These are phyloP conservation scores for Rhodotorula mucilaginosa DNA, from an alignment of 1,284 basidiomycete genomes.

Conservation along the genomic window DNA sequence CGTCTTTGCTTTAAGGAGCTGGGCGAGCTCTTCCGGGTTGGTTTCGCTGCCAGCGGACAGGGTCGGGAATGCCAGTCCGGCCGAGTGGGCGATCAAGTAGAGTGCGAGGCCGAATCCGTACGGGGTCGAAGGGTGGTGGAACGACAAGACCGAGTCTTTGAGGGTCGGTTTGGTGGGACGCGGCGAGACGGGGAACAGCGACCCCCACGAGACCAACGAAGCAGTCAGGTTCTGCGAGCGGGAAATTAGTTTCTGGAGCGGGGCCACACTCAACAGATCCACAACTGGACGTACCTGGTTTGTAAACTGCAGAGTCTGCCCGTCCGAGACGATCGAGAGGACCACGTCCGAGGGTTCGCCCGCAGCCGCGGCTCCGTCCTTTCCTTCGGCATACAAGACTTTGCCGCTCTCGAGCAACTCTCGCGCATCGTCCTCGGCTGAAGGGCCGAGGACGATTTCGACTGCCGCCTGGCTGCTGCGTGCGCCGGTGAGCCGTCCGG, in stretches of 20 bases:
- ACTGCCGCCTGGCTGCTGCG: not conserved
- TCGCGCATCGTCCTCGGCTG: slow-evolving; percentile 3
- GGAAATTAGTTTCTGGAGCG: not conserved
- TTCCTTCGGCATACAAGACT: not conserved
- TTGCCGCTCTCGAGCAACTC: slow-evolving; percentile 30
- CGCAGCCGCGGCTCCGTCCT: not conserved
- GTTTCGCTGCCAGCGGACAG: slow-evolving; percentile 4
- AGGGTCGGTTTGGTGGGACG: slow-evolving; percentile 21
- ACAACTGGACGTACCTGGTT: slow-evolving; percentile 17
- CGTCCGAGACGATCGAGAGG: slow-evolving; percentile 30
- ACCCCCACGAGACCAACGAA: slow-evolving; percentile 33
- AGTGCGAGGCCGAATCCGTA: slow-evolving; percentile 38
- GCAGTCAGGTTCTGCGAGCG: slow-evolving; percentile 32
- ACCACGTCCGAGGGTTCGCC: slow-evolving; percentile 23
- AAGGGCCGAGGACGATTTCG: not conserved
- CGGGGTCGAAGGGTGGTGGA: slow-evolving; percentile 37
- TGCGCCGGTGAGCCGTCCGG: slow-evolving; percentile 6
- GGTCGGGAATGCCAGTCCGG: slow-evolving; percentile 21
- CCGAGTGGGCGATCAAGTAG: slow-evolving; percentile 23
- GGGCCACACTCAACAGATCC: no score
- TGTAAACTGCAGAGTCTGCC: slow-evolving; percentile 20
- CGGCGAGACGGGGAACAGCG: slow-evolving; percentile 34
- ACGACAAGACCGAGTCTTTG: slow-evolving; percentile 23
- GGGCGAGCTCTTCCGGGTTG: slow-evolving; percentile 1
- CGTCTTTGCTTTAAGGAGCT: slow-evolving; percentile 2